These are phyloP conservation scores for Nakazawaea sp. DNA, from an alignment of 805 yeast genomes.

Conservation along the genomic window DNA sequence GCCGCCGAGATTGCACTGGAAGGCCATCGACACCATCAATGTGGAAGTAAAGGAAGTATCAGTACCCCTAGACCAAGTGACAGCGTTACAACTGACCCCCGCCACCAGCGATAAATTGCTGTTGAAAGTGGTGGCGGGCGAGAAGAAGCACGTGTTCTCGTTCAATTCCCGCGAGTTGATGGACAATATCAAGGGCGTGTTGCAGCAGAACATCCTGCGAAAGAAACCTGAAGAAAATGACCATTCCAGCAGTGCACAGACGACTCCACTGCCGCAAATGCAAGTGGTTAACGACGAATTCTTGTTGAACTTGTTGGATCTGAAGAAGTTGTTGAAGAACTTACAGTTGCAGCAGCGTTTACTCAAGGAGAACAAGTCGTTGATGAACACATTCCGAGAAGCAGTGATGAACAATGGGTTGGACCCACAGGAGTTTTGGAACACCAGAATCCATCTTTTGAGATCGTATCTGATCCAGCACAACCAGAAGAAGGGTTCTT, in stretches of 20 bases:
- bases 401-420: constrained; percentile 76
- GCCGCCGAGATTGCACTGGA: constrained; percentile 54
- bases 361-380: constrained; percentile 56
- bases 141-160: constrained; percentile 38
- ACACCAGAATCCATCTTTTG: constrained; percentile 67
- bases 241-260: not conserved
- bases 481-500: constrained; percentile 86
- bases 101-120: constrained; percentile 61
- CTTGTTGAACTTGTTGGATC: constrained; percentile 35
- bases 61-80: constrained; percentile 33
- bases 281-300: constrained; percentile 15
- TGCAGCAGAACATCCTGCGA: constrained; percentile 65
- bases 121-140: constrained; percentile 46
- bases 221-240: constrained; percentile 29
- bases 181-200: constrained; percentile 62
- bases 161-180: constrained; percentile 70
- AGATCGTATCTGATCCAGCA: constrained; percentile 82
- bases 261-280: constrained; percentile 1
- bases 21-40: constrained; percentile 32
- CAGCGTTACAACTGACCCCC: constrained; percentile 62
- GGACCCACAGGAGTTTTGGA: constrained; percentile 83
- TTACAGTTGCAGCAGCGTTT: constrained; percentile 73
- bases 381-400: constrained; percentile 76
- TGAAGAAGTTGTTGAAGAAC: constrained; percentile 57
- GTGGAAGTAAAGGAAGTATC: constrained; percentile 32